Base-by-base conservation (phyloP, 1,139 yeast genomes). In the Yamadazyma dushanensis region DNA sequence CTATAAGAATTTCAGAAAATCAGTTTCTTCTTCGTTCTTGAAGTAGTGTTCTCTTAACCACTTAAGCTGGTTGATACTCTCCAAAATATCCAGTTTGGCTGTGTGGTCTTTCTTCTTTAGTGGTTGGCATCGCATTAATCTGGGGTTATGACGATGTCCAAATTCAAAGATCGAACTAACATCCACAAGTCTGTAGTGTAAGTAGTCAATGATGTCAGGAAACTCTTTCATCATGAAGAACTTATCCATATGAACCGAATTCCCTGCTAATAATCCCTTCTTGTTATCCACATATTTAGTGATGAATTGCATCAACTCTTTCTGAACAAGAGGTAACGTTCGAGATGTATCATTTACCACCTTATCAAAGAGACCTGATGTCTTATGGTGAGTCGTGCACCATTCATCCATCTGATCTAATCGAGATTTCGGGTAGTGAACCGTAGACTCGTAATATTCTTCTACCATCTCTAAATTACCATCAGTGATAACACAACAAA, bases 401-500 rank as follows among this genome's bases (percentile, higher is more conserved):
- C 97, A 90, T 34, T 78, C 83, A 53, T 78, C 73, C 97, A 90
- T 90, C 7, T 57, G 51, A 47, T 81, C 86, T 70, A 90, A 64
- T 1, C 72, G 68, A n/a, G 62, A 64, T 43, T 79, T 69, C 14
- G 86, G 83, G 45, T 76, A 81, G 53, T 84, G 89, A 10, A 92
- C 72, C 2, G 89, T 89, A 16, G 89, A 78, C 53, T 90, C 96
- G 54, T 80, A 92, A 2, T 59, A 57, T 17, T 69, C 71, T 40
- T 85, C 95, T 2, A 89, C 61, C 3, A 85, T 50, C 37, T 84
- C 76, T 45, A 92, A 68, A 40, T 86, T 62, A 7, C 85, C 88
- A 53, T 92, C 96, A 1, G 99, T 92, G 34, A 94, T 69, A 25
- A 90, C 65, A 56, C 97, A 89, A 56, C 97, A 89, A 21, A 94